Evolutionary conservation across 257 asterid genomes (phyloP).

Genomic region (Agastache rugosa): DNA sequence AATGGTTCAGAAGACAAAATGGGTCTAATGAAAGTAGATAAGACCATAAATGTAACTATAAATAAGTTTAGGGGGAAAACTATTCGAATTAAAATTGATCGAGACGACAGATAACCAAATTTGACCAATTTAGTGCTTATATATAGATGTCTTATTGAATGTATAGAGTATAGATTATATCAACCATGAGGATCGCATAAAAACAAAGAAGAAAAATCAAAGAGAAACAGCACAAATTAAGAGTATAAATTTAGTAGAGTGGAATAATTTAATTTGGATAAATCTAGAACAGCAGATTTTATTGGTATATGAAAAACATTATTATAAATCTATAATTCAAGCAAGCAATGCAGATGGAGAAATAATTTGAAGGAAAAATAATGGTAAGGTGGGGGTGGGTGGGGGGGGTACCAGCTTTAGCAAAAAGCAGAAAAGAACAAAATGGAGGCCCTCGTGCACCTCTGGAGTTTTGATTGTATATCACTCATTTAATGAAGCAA

Average conservation of each 20-base stretch:
- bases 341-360: constrained; percentile 9
- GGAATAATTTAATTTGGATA: constrained; percentile 17
- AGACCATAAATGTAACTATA: neutral
- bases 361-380: constrained; percentile 48
- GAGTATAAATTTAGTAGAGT: constrained; percentile 15
- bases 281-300: constrained; percentile 35
- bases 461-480: constrained; percentile 63
- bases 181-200: neutral
- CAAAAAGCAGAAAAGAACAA: constrained; percentile 63
- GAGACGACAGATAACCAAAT: neutral
- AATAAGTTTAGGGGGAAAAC: neutral
- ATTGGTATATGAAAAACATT: constrained; percentile 23
- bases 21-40: neutral
- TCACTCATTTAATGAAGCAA: constrained; percentile 70
- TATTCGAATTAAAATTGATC: neutral
- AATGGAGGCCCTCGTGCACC: constrained; percentile 85
- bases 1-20: neutral
- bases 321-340: constrained; percentile 20
- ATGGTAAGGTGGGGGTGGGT: constrained; percentile 43
- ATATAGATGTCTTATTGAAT: neutral
- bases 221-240: constrained; percentile 4
- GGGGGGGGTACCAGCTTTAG: constrained; percentile 48
- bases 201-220: neutral
- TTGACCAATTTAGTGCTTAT: neutral
- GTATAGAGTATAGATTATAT: neutral